Percentiles rank a stretch among this genome's conserved stretches.
phyloP scores from a whole-genome alignment of 192 early-diverging fungal species.

The Coemansia sp. region DNA sequence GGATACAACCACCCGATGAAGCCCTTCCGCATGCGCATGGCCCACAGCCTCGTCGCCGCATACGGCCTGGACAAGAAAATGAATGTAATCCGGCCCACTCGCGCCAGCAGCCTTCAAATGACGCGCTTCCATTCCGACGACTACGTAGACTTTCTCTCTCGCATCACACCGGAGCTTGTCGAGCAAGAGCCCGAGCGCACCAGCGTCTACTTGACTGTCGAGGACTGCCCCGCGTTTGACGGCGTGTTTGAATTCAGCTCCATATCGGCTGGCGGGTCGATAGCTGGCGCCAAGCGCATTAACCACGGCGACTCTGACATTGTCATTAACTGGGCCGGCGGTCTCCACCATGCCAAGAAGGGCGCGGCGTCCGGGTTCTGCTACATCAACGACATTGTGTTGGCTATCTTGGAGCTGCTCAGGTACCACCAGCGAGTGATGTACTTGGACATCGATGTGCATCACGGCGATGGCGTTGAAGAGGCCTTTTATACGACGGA shows the following conservation, averaged over 20 bases:
- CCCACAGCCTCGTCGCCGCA: conserved; percentile 89
- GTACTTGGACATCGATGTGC: conserved; percentile 99
- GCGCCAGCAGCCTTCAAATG: conserved; percentile 85
- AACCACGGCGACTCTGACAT: conserved; percentile 85
- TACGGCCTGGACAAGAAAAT: conserved; percentile 95
- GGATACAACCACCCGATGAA: conserved; percentile 98
- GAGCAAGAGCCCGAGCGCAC: conserved; percentile 60
- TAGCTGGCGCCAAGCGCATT: conserved; percentile 89
- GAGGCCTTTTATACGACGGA: conserved; percentile 99
- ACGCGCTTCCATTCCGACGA: conserved; percentile 93
- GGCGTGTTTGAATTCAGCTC: conserved; percentile 94
- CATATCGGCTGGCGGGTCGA: conserved; percentile 89
- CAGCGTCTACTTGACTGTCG: conserved; percentile 76
- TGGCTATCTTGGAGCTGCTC: conserved; percentile 88
- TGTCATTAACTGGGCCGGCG: conserved; percentile 96
- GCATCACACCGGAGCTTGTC: conserved; percentile 72
- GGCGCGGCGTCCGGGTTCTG: conserved; percentile 95
- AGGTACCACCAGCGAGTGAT: conserved; percentile 85
- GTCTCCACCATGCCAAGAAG: conserved; percentile 97
- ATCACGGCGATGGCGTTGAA: conserved; percentile 99
- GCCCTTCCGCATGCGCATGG: conserved; percentile 92
- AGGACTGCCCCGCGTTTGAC: conserved; percentile 98
- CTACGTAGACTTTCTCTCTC: conserved; percentile 88
- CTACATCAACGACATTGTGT: conserved; percentile 96
- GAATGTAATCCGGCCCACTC: conserved; percentile 75